These are phyloP conservation scores for Lentinula guzmanii DNA, from an alignment of 768 basidiomycete genomes.

Conservation along the genomic window DNA sequence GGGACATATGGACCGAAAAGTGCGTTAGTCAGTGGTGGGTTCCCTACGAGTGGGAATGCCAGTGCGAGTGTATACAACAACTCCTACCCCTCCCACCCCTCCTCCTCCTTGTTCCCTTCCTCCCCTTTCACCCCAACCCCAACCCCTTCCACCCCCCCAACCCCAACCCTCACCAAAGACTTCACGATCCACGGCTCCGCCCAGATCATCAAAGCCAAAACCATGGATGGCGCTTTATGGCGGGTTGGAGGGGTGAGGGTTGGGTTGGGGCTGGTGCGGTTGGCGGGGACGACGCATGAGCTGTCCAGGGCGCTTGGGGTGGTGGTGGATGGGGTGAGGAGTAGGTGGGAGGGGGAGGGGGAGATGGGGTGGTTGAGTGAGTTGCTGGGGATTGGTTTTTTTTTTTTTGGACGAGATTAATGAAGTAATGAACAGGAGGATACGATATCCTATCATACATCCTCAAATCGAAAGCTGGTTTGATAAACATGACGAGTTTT, in stretches of 20 bases:
- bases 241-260: conserved; percentile 79
- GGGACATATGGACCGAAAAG: background rate
- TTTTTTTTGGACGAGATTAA: too few relatives aligned
- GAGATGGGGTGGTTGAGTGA: conserved; percentile 87
- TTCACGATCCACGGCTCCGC: conserved; percentile 46
- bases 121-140: too few relatives aligned
- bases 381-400: conserved; percentile 15
- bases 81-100: background rate
- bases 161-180: background rate
- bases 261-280: conserved; percentile 63
- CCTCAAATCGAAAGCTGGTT: conserved; percentile 59
- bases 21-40: background rate
- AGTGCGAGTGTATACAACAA: background rate
- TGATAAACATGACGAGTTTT: conserved; percentile 77
- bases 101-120: too few relatives aligned
- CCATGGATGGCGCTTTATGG: conserved; percentile 74
- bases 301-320: conserved; percentile 67
- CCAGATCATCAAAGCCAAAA: conserved; percentile 50
- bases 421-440: conserved; percentile 61
- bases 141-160: too few relatives aligned
- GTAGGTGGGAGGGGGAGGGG: conserved; percentile 91
- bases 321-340: conserved; percentile 69
- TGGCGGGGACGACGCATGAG: conserved; percentile 63
- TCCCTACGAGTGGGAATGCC: background rate
- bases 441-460: conserved; percentile 82